A percentile compares a stretch with the other conserved stretches of the same genome.
These are phyloP conservation scores for Syzygium malaccense DNA, from an alignment of 441 rosid species.

Conservation along the genomic window DNA sequence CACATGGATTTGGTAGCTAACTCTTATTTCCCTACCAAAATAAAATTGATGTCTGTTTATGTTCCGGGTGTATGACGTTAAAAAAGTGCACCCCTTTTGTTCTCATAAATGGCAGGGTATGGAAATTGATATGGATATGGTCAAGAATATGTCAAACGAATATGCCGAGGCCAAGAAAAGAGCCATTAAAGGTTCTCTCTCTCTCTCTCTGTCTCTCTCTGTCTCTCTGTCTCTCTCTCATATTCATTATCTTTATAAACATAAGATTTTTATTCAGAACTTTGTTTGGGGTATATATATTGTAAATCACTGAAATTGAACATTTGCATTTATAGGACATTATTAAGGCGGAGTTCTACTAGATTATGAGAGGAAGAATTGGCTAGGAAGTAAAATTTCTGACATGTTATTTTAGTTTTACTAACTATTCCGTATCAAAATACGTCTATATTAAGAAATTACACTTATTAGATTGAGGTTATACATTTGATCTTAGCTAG, in stretches of 20 bases:
- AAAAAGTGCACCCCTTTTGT: neutral
- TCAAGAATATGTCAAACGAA: constrained; percentile 40
- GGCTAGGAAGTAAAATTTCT: neutral
- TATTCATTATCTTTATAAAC: neutral
- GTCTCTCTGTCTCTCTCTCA: neutral
- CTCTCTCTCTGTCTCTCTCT: neutral
- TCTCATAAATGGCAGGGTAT: constrained; percentile 29
- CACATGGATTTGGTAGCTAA: constrained; percentile 61
- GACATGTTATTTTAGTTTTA: neutral
- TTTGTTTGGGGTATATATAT: neutral
- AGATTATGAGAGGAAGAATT: neutral
- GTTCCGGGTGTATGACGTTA: neutral
- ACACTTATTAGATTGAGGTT: neutral
- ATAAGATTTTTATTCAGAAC: neutral
- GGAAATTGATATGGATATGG: constrained; percentile 35
- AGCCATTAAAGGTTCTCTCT: constrained; percentile 45
- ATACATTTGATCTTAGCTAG: neutral
- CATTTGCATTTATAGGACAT: neutral
- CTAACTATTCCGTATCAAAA: neutral
- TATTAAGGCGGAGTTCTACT: neutral
- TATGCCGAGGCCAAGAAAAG: constrained; percentile 62
- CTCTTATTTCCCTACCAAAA: neutral
- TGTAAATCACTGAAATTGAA: neutral
- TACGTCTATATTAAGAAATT: neutral
- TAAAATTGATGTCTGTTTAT: neutral